Percentiles rank a stretch among this genome's conserved stretches.
Conservation (phyloP, 495 filamentous ascomycete genomes). For the Trichocladium antarcticum region DNA sequence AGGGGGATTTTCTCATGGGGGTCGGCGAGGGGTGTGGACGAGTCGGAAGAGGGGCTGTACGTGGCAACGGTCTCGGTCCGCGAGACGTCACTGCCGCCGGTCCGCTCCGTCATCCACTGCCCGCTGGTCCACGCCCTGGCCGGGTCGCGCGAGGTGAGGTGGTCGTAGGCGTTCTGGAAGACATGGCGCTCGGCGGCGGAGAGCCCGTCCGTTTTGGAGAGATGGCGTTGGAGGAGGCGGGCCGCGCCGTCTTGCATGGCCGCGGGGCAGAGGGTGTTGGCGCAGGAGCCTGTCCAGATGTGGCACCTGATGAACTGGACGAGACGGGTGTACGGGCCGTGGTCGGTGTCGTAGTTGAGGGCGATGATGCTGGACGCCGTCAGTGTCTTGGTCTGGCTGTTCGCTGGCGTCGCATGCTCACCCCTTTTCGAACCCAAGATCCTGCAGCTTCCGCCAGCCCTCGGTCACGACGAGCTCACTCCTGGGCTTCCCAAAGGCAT, state of each 20-base stretch:
- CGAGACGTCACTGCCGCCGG: conserved; percentile 62
- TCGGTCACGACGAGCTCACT: conserved; percentile 43
- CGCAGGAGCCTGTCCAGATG: conserved; percentile 51
- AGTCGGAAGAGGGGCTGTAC: conserved; percentile 13
- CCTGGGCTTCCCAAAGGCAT: conserved; percentile 41
- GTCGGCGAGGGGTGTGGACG: conserved; percentile 13
- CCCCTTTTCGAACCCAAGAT: conserved; percentile 43
- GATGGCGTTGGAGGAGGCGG: conserved; percentile 45
- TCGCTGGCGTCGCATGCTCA: conserved; percentile 4
- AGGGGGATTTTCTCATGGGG: conserved; percentile 33
- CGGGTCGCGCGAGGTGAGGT: conserved; percentile 45
- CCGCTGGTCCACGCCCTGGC: conserved; percentile 58
- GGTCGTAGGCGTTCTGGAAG: conserved; percentile 41
- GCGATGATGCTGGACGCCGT: conserved; percentile 35
- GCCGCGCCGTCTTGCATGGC: conserved; percentile 65
- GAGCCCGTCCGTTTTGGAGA: conserved; percentile 21
- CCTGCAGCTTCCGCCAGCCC: conserved; percentile 47
- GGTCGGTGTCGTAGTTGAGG: conserved; percentile 41
- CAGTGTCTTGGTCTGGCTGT: neutral
- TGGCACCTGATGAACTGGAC: conserved; percentile 49
- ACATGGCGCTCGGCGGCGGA: conserved; percentile 24
- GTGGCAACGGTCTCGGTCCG: conserved; percentile 56
- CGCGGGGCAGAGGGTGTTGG: conserved; percentile 53
- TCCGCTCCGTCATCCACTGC: conserved; percentile 82
- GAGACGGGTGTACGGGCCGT: conserved; percentile 39